Percentiles rank a stretch among this genome's conserved stretches.
phyloP scores from a whole-genome alignment of 768 basidiomycete species.

The Leucogyrophana mollusca region DNA sequence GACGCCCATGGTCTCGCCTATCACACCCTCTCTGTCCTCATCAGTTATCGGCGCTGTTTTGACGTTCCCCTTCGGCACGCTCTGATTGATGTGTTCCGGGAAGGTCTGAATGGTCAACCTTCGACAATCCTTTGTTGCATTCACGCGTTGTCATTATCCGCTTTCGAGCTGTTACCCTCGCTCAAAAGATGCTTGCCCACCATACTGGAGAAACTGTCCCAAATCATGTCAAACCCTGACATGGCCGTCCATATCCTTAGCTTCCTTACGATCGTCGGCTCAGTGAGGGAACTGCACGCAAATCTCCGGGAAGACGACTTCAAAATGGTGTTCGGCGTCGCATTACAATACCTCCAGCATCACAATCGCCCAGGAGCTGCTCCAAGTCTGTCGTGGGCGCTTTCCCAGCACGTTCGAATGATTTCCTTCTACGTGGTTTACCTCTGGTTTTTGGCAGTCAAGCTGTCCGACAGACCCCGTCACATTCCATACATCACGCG shows the following conservation, averaged over 20 bases:
- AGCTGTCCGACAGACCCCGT: conserved; percentile 73
- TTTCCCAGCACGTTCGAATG: conserved; percentile 88
- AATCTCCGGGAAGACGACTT: conserved; percentile 92
- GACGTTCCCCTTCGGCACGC: conserved; percentile 62
- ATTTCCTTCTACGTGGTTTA: conserved; percentile 91
- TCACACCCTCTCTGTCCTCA: conserved; percentile 81
- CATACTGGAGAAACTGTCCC: conserved; percentile 83
- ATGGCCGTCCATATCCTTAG: conserved; percentile 97
- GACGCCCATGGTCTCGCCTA: conserved; percentile 89
- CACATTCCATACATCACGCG: conserved; percentile 86
- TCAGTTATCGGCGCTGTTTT: conserved; percentile 84
- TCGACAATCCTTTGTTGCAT: conserved; percentile 86
- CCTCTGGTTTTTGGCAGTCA: conserved; percentile 90
- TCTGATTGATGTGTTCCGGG: conserved; percentile 72
- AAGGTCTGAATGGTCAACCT: conserved; percentile 66
- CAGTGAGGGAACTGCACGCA: conserved; percentile 72
- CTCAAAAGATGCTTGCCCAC: conserved; percentile 76
- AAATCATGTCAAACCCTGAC: conserved; percentile 91
- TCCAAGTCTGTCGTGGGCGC: conserved; percentile 72
- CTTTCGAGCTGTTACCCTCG: conserved; percentile 82
- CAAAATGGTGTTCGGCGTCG: conserved; percentile 92
- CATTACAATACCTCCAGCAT: conserved; percentile 88
- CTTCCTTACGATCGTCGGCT: conserved; percentile 84
- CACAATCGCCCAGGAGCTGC: conserved; percentile 70
- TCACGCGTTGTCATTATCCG: conserved; percentile 82